Percentiles rank a stretch among this genome's conserved stretches.
These are phyloP conservation scores for Lotmaria passim DNA, from an alignment of 208 protist species.

Conservation along the genomic window DNA sequence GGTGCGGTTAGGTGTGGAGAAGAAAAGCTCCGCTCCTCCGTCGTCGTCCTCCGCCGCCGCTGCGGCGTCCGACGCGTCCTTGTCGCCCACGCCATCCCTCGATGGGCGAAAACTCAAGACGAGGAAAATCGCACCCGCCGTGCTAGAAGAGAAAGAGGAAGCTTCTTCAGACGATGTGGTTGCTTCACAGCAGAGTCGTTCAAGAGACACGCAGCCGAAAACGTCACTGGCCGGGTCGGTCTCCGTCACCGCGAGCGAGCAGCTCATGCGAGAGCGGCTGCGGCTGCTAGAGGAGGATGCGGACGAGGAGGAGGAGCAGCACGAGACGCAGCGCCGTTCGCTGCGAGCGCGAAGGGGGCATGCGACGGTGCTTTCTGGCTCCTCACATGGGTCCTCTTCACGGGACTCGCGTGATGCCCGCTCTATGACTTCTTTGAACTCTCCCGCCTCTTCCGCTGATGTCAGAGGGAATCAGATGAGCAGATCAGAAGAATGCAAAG, in stretches of 20 bases:
- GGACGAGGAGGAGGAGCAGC: too few relatives aligned
- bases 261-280: constrained; percentile 4
- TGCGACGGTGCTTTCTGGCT: not conserved
- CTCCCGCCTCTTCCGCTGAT: too few relatives aligned
- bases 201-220: not conserved
- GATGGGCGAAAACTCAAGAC: not conserved
- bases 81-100: not conserved
- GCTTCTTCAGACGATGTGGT: not conserved
- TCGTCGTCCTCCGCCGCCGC: too few relatives aligned
- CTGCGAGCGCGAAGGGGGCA: not conserved
- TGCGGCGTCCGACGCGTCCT: constrained; percentile 2
- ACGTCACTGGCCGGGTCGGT: not conserved
- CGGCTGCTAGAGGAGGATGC: constrained; percentile 13
- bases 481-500: too few relatives aligned
- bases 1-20: too few relatives aligned
- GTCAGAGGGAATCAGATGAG: too few relatives aligned
- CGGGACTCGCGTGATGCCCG: not conserved
- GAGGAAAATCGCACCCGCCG: not conserved
- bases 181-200: not conserved
- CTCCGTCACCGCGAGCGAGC: constrained; percentile 13
- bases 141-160: not conserved
- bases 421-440: too few relatives aligned
- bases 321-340: not conserved
- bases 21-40: not conserved
- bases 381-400: too few relatives aligned